Evolutionary conservation across 2,329 filamentous ascomycete species (phyloP).

Genomic region (Fusarium sublunatum): DNA sequence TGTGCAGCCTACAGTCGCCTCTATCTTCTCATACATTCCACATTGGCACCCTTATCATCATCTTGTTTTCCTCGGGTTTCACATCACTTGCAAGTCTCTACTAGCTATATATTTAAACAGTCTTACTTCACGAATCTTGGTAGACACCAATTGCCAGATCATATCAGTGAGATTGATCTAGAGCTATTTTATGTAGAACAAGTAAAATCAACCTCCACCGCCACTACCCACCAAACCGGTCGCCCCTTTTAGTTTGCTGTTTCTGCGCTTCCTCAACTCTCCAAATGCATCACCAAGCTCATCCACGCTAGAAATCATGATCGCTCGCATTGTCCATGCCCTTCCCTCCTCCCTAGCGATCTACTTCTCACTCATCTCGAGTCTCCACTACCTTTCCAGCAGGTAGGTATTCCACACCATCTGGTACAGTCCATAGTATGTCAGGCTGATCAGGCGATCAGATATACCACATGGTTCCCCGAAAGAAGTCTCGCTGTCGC

Average conservation of each 20-base stretch:
- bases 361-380: conserved; percentile 1
- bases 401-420: background rate
- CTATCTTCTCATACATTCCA: too few species aligned
- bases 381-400: background rate
- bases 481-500: conserved; percentile 52
- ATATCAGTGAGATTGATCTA: conserved; percentile 19
- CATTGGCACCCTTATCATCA: too few species aligned
- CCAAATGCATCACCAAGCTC: conserved; percentile 5
- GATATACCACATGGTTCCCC: conserved; percentile 59
- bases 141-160: conserved; percentile 11
- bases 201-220: conserved; percentile 49
- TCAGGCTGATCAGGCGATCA: conserved; percentile 32
- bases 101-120: background rate
- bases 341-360: conserved; percentile 38
- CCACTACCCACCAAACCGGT: conserved; percentile 52
- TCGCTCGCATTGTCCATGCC: conserved; percentile 35
- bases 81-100: background rate
- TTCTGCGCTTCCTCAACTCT: conserved; percentile 4
- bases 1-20: too few species aligned
- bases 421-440: background rate
- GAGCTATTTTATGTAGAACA: conserved; percentile 25
- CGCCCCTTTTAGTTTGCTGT: conserved; percentile 48
- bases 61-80: background rate
- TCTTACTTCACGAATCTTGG: conserved; percentile 2
- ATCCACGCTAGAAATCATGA: conserved; percentile 5